Conservation (phyloP, 805 yeast species). For the Suhomyces prunicola region DNA sequence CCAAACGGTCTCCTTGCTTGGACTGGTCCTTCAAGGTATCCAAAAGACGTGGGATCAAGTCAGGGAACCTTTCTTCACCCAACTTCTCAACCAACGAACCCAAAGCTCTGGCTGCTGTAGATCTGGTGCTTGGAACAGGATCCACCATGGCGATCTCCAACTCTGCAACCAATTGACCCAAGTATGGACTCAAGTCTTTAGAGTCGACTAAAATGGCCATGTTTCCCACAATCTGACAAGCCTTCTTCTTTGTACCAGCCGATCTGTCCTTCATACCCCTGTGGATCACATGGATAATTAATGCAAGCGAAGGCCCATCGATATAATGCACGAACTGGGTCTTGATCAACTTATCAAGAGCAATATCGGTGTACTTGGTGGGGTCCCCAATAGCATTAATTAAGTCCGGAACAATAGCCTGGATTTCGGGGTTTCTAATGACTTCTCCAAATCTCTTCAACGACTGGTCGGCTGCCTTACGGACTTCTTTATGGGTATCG, state of each 20-base stretch:
- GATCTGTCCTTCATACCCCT: slow-evolving; percentile 94
- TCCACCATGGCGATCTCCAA: slow-evolving; percentile 95
- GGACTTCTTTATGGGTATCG: slow-evolving; percentile 94
- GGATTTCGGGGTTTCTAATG: slow-evolving; percentile 95
- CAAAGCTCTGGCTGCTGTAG: slow-evolving; percentile 95
- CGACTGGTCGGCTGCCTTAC: slow-evolving; percentile 90
- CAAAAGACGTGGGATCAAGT: slow-evolving; percentile 75
- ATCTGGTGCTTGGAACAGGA: slow-evolving; percentile 95
- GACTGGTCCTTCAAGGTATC: slow-evolving; percentile 72
- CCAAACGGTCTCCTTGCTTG: slow-evolving; percentile 87
- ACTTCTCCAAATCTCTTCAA: slow-evolving; percentile 94
- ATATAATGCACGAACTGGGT: slow-evolving; percentile 97
- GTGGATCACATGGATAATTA: slow-evolving; percentile 90
- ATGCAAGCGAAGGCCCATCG: slow-evolving; percentile 95
- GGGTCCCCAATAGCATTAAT: slow-evolving; percentile 96
- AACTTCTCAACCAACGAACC: slow-evolving; percentile 95
- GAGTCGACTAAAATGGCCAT: slow-evolving; percentile 95
- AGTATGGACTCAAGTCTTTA: slow-evolving; percentile 79
- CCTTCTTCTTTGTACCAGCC: slow-evolving; percentile 87
- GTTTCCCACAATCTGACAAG: slow-evolving; percentile 97
- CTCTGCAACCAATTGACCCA: slow-evolving; percentile 72
- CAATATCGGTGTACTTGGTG: slow-evolving; percentile 81
- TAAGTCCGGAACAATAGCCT: slow-evolving; percentile 79
- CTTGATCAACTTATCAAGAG: slow-evolving; percentile 77
- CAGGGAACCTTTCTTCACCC: slow-evolving; percentile 96